Conservation (phyloP, 768 basidiomycete genomes). For the Lentinus tigrinus region DNA sequence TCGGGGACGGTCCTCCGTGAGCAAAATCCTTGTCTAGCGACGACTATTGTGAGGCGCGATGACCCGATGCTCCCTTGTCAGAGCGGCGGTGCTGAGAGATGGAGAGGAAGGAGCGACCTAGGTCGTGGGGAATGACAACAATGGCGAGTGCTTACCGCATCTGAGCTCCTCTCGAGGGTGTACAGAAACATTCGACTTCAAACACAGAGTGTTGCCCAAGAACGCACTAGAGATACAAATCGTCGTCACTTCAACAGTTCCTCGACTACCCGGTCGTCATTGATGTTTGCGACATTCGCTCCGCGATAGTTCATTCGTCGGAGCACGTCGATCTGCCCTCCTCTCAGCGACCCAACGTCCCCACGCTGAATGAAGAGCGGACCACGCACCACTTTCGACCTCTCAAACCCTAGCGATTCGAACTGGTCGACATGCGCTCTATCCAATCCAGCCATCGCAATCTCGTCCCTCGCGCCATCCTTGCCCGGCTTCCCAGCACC, state of each 20-base stretch:
- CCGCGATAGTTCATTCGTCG: slow-evolving; percentile 87
- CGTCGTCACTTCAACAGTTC: slow-evolving; percentile 68
- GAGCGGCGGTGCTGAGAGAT: too few relatives aligned
- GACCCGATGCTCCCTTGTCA: too few relatives aligned
- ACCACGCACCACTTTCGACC: slow-evolving; percentile 78
- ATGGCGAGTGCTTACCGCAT: too few relatives aligned
- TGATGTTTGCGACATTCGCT: slow-evolving; percentile 73
- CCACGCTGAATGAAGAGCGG: background rate
- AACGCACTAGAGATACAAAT: slow-evolving; percentile 13
- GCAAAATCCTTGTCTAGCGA: too few relatives aligned
- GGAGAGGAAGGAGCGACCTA: too few relatives aligned
- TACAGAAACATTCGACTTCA: too few relatives aligned
- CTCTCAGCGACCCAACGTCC: background rate
- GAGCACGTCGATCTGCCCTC: slow-evolving; percentile 77
- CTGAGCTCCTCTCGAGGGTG: too few relatives aligned
- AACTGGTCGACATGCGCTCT: slow-evolving; percentile 83
- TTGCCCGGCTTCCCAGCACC: slow-evolving; percentile 27
- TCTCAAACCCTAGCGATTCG: slow-evolving; percentile 77
- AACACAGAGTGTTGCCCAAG: background rate
- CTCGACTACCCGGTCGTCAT: slow-evolving; percentile 83
- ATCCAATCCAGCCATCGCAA: slow-evolving; percentile 79
- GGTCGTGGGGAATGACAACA: too few relatives aligned
- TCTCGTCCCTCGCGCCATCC: slow-evolving; percentile 38
- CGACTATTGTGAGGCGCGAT: too few relatives aligned
- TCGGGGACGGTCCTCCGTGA: too few relatives aligned